Evolutionary conservation across 2,329 filamentous ascomycete genomes (phyloP).

Genomic region (Berkeleyomyces basicola): DNA sequence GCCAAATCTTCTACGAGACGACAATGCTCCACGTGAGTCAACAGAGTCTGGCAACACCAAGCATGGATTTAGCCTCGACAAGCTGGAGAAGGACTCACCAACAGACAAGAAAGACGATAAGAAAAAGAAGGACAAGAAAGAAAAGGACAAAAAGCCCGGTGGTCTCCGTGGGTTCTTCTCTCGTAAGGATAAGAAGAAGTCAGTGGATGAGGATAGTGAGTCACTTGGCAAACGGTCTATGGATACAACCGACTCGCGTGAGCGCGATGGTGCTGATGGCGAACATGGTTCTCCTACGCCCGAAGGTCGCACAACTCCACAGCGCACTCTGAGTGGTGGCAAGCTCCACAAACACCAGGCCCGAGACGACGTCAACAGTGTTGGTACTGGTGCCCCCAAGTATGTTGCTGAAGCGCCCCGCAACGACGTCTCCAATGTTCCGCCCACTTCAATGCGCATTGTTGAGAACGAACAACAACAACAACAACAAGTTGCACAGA

Average conservation of each 20-base stretch:
- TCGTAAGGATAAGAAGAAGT: constrained; percentile 43
- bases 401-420: constrained; percentile 23
- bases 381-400: constrained; percentile 17
- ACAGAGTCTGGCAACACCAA: constrained; percentile 32
- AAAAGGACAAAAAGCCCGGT: constrained; percentile 49
- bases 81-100: constrained; percentile 35
- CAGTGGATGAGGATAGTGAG: constrained; percentile 41
- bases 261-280: not conserved
- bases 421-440: constrained; percentile 39
- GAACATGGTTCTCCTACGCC: constrained; percentile 15
- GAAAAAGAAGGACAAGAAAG: constrained; percentile 55
- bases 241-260: constrained; percentile 11
- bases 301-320: constrained; percentile 28
- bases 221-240: constrained; percentile 24
- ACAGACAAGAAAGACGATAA: constrained; percentile 56
- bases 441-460: constrained; percentile 39
- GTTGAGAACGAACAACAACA: constrained; percentile 38
- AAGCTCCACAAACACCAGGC: constrained; percentile 57
- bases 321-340: constrained; percentile 35
- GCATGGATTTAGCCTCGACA: constrained; percentile 56
- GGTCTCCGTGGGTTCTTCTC: constrained; percentile 45
- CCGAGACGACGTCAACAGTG: constrained; percentile 27
- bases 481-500: constrained; percentile 17
- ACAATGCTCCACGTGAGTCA: constrained; percentile 42
- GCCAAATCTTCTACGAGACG: constrained; percentile 77